Conservation (phyloP, 2,329 filamentous ascomycete species). For the Stagonosporopsis vannaccii region DNA sequence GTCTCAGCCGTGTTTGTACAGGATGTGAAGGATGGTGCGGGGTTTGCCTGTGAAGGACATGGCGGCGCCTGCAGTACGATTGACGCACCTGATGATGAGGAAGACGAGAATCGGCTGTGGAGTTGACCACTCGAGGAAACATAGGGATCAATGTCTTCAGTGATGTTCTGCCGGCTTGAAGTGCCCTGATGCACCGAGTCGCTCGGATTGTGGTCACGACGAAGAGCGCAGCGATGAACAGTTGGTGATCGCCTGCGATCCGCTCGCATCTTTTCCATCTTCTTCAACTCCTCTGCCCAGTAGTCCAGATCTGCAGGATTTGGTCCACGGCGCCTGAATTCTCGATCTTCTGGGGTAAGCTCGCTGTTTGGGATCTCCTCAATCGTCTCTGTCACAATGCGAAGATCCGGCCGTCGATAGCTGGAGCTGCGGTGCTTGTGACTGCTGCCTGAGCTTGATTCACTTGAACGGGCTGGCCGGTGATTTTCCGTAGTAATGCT, state of each 20-base stretch:
- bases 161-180: not conserved
- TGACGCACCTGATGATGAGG: not conserved
- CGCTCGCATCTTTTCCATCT: slow-evolving; percentile 10
- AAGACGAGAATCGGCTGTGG: slow-evolving; percentile 5
- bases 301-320: slow-evolving; percentile 3
- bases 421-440: not conserved
- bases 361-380: not conserved
- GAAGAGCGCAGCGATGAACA: not conserved
- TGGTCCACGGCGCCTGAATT: slow-evolving; percentile 13
- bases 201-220: not conserved
- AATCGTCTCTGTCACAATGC: not conserved
- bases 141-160: not conserved
- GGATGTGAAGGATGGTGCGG: not conserved
- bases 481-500: not conserved
- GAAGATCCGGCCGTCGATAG: not conserved
- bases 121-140: not conserved
- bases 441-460: not conserved
- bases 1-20: not conserved
- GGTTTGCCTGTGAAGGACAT: not conserved
- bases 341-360: slow-evolving; percentile 16
- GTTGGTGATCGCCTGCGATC: not conserved
- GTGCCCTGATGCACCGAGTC: not conserved
- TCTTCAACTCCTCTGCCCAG: slow-evolving; percentile 18
- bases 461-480: not conserved
- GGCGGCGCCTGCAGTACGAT: not conserved